Evolutionary conservation across 1,284 basidiomycete genomes (phyloP).

Genomic region (Heterobasidion parviporum): DNA sequence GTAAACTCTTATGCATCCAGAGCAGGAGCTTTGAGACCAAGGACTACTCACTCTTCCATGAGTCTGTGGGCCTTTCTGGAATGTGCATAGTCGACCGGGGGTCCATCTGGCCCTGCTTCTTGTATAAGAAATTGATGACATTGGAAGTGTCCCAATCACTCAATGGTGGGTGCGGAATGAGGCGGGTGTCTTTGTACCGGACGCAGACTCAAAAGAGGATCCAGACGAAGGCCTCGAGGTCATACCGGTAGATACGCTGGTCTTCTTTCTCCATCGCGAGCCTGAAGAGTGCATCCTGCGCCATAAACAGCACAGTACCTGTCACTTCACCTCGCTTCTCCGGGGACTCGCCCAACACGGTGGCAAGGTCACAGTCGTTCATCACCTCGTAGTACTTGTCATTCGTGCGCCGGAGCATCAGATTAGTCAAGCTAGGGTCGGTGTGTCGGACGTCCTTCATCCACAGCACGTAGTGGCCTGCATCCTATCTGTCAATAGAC

Average conservation of each 20-base stretch:
- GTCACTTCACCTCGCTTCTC: neutral
- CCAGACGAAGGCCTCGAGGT: neutral
- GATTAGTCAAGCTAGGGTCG: neutral
- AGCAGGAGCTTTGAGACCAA: no score
- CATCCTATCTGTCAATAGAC: neutral
- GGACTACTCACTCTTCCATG: no score
- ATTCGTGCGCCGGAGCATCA: neutral
- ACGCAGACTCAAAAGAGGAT: no score
- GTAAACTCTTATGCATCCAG: no score
- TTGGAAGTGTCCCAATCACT: no score
- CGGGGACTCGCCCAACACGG: neutral
- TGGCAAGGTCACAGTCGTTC: neutral
- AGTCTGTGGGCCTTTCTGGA: no score
- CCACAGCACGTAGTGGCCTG: neutral
- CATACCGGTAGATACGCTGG: neutral
- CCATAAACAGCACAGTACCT: neutral
- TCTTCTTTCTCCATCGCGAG: neutral
- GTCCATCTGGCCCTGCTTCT: no score
- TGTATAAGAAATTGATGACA: no score
- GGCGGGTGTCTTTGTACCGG: no score
- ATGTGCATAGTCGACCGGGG: no score
- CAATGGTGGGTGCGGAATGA: no score
- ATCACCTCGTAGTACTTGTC: neutral
- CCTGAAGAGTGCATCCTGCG: neutral
- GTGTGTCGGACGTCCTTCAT: neutral